A percentile compares a stretch with the other conserved stretches of the same genome.
phyloP scores from a whole-genome alignment of 116 monocot genomes.

The Posidonia oceanica region DNA sequence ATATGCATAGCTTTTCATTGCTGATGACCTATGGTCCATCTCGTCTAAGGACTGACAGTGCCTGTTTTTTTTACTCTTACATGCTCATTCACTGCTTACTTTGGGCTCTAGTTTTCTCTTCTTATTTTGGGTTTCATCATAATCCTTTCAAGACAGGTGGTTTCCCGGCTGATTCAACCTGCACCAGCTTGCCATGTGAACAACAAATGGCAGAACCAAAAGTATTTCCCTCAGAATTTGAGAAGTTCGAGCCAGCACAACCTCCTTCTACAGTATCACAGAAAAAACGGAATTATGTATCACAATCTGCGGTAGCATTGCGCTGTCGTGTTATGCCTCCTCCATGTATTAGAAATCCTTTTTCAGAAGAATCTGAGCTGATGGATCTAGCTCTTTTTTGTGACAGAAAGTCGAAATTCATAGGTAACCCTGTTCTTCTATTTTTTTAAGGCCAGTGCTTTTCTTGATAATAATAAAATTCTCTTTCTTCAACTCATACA shows the following conservation, averaged over 20 bases:
- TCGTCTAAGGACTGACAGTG: no score
- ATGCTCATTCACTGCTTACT: background rate
- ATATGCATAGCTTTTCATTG: no score
- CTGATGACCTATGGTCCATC: no score
- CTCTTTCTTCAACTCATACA: no score
- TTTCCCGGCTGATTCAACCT: constrained; percentile 17
- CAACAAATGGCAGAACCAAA: constrained; percentile 21
- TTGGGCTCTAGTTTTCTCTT: background rate
- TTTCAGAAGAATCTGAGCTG: constrained; percentile 25
- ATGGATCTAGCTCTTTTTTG: constrained; percentile 42
- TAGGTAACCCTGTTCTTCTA: constrained; percentile 26
- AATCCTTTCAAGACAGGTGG: constrained; percentile 16
- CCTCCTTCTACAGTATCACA: constrained; percentile 10
- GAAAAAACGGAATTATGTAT: constrained; percentile 57
- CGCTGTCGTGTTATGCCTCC: constrained; percentile 87
- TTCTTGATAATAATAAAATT: background rate
- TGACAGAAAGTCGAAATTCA: constrained; percentile 43
- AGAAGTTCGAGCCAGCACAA: constrained; percentile 13
- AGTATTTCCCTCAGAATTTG: constrained; percentile 17
- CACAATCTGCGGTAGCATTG: constrained; percentile 75
- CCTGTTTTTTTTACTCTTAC: background rate
- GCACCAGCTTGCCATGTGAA: constrained; percentile 12
- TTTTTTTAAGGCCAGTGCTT: background rate
- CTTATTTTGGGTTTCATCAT: background rate
- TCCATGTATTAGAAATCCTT: constrained; percentile 92